Conservation (phyloP, 345 rosid species). For the Lumnitzera racemosa region DNA sequence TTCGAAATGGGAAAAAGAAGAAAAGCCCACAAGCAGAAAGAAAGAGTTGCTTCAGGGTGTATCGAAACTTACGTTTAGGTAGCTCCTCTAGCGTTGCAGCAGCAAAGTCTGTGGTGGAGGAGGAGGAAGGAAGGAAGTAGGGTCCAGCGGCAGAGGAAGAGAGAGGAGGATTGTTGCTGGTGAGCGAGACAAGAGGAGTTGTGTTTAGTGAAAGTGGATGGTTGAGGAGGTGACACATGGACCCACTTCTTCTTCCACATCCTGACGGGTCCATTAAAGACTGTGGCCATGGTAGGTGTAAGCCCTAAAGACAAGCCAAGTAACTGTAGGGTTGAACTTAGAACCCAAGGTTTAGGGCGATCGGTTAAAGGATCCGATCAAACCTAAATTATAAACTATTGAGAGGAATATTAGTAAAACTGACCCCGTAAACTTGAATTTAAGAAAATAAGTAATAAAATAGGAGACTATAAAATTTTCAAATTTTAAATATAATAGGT, state of each 20-base stretch:
- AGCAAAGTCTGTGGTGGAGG: slow-evolving; percentile 24
- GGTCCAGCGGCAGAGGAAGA: slow-evolving; percentile 90
- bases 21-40: too few species aligned
- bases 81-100: slow-evolving; percentile 48
- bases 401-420: too few species aligned
- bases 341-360: too few species aligned
- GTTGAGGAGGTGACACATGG: slow-evolving; percentile 44
- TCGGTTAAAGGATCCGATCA: too few species aligned
- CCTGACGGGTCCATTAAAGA: slow-evolving; percentile 86
- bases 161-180: slow-evolving; percentile 38
- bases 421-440: too few species aligned
- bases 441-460: too few species aligned
- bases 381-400: too few species aligned
- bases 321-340: too few species aligned
- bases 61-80: slow-evolving; percentile 67
- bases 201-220: slow-evolving; percentile 22
- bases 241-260: slow-evolving; percentile 99
- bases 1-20: too few species aligned
- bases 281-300: slow-evolving; percentile 44
- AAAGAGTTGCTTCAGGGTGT: slow-evolving; percentile 45
- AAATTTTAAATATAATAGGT: too few species aligned
- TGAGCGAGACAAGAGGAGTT: slow-evolving; percentile 9
- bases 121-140: slow-evolving; percentile 42
- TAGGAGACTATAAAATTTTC: too few species aligned
- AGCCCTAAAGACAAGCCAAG: too few species aligned